These are phyloP conservation scores for Triticum monococcum DNA, from an alignment of 176 grass and related monocot species.

Conservation along the genomic window DNA sequence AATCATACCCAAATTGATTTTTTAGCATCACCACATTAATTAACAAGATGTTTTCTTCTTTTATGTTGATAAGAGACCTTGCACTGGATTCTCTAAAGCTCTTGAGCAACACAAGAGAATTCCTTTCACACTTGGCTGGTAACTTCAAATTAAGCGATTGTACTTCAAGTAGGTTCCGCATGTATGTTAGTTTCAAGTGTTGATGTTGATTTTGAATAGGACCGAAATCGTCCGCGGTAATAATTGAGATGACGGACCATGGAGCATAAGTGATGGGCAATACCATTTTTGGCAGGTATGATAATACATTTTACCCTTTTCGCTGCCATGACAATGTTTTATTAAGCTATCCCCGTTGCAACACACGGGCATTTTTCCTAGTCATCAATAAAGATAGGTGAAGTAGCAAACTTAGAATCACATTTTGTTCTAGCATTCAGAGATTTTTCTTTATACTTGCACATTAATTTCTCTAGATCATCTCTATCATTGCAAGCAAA, in stretches of 20 bases:
- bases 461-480: too few species aligned
- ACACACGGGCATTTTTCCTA: too few species aligned
- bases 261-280: conserved; percentile 78
- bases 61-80: conserved; percentile 62
- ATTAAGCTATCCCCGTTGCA: too few species aligned
- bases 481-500: too few species aligned
- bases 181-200: not conserved
- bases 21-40: conserved; percentile 76
- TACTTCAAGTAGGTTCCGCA: conserved; percentile 9
- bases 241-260: conserved; percentile 94
- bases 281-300: conserved; percentile 88
- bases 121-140: conserved; percentile 73
- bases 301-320: conserved; percentile 21
- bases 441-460: too few species aligned
- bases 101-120: conserved; percentile 59
- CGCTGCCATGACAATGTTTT: too few species aligned
- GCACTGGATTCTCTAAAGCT: conserved; percentile 79
- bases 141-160: conserved; percentile 8
- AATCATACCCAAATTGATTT: conserved; percentile 17
- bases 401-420: too few species aligned
- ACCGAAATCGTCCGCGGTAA: conserved; percentile 79
- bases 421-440: too few species aligned
- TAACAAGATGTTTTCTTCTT: conserved; percentile 72
- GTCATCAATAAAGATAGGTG: too few species aligned
- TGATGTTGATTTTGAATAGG: conserved; percentile 46